Evolutionary conservation across 331 rosid genomes (phyloP).

Genomic region (Cydonia oblonga): DNA sequence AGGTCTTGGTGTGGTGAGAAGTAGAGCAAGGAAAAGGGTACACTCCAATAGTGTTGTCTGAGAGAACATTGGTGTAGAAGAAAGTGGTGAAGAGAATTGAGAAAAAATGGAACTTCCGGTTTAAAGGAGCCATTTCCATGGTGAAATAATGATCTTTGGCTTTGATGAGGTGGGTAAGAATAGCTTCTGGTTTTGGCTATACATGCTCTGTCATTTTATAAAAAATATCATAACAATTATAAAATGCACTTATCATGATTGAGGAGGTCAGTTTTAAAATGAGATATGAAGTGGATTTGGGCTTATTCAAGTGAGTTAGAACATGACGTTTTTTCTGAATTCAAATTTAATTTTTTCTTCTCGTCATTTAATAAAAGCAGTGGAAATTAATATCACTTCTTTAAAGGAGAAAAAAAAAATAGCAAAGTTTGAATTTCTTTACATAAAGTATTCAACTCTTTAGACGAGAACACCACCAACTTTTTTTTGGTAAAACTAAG

Average conservation of each 20-base stretch:
- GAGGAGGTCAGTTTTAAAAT: too few species aligned
- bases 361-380: too few species aligned
- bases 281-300: too few species aligned
- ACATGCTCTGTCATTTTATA: background rate
- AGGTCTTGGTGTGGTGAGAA: background rate
- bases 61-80: background rate
- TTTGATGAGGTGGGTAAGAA: background rate
- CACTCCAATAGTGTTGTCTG: background rate
- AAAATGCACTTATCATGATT: background rate
- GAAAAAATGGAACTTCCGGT: background rate
- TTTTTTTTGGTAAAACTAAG: too few species aligned
- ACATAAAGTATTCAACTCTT: background rate
- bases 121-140: background rate
- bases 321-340: accelerated
- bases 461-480: background rate
- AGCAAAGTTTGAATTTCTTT: too few species aligned
- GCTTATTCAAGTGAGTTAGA: too few species aligned
- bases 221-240: too few species aligned
- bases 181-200: background rate
- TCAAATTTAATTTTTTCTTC: background rate
- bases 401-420: too few species aligned
- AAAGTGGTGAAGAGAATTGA: background rate
- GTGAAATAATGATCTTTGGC: background rate
- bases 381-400: background rate
- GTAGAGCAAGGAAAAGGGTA: slow-evolving; percentile 2